These are phyloP conservation scores for Cucurbitaria berberidis DNA, from an alignment of 2,329 filamentous ascomycete genomes.

Conservation along the genomic window DNA sequence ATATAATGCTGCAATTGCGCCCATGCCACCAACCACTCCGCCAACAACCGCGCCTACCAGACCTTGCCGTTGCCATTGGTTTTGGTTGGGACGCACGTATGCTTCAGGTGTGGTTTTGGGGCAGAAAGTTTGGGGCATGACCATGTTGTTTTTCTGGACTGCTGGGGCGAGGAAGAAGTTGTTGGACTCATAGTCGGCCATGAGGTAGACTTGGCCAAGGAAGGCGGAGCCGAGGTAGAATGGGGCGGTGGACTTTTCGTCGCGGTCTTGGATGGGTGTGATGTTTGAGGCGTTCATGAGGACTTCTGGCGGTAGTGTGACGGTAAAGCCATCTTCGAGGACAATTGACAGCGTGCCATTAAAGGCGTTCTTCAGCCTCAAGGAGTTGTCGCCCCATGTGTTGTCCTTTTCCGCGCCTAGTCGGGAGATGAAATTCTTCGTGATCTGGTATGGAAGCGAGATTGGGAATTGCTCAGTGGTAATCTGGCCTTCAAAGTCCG, in stretches of 20 bases:
- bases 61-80: slow-evolving; percentile 42
- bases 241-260: slow-evolving; percentile 33
- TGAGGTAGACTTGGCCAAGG: slow-evolving; percentile 53
- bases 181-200: slow-evolving; percentile 51
- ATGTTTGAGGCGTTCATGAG: slow-evolving; percentile 49
- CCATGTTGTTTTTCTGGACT: slow-evolving; percentile 48
- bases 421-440: slow-evolving; percentile 48
- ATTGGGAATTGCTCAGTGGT: slow-evolving; percentile 53
- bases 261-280: slow-evolving; percentile 43
- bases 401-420: slow-evolving; percentile 47
- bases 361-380: slow-evolving; percentile 47
- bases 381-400: slow-evolving; percentile 45
- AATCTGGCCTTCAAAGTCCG: slow-evolving; percentile 49
- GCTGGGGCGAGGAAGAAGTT: slow-evolving; percentile 52
- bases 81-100: slow-evolving; percentile 37
- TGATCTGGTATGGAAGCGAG: slow-evolving; percentile 49
- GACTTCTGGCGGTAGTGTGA: slow-evolving; percentile 49
- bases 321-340: slow-evolving; percentile 48
- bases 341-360: slow-evolving; percentile 51
- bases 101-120: slow-evolving; percentile 45
- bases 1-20: slow-evolving; percentile 32
- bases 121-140: slow-evolving; percentile 52
- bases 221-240: slow-evolving; percentile 51
- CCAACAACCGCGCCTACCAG: slow-evolving; percentile 49
- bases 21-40: slow-evolving; percentile 46